Percentiles rank a stretch among this genome's conserved stretches.
phyloP scores from a whole-genome alignment of 2,329 filamentous ascomycete species.

The Aspergillus vadensis region DNA sequence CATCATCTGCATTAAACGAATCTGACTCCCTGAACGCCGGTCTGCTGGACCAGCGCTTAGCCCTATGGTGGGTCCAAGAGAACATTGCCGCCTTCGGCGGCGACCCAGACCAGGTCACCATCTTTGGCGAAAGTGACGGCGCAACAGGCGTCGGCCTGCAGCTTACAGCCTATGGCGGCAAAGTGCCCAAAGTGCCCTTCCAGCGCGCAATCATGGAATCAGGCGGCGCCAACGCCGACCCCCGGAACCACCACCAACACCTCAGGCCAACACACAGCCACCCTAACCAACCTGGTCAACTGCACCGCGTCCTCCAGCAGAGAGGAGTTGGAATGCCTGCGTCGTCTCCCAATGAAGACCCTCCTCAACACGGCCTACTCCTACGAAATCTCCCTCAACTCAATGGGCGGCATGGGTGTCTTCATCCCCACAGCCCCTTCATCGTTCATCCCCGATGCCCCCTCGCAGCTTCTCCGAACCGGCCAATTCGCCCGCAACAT shows the following conservation, averaged over 20 bases:
- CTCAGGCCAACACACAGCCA: neutral
- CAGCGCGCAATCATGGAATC: neutral
- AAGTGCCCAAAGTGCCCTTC: neutral
- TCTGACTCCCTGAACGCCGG: neutral
- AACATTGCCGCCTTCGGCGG: slow-evolving; percentile 7
- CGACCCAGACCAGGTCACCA: slow-evolving; percentile 2
- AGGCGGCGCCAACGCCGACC: neutral
- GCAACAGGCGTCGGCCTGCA: neutral
- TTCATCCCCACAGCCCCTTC: neutral
- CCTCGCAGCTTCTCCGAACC: neutral
- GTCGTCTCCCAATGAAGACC: neutral
- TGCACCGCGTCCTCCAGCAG: neutral
- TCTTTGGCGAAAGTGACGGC: slow-evolving; percentile 5
- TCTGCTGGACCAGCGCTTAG: neutral
- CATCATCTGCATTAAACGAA: neutral
- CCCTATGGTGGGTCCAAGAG: neutral
- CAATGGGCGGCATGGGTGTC: neutral
- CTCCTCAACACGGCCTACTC: neutral
- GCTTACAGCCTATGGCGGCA: neutral
- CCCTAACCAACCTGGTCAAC: neutral
- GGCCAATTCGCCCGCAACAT: neutral
- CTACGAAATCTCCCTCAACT: neutral
- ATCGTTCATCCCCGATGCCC: neutral
- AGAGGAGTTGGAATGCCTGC: neutral
- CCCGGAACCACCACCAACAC: neutral